Evolutionary conservation across 1,139 yeast genomes (phyloP).

Genomic region (Sugiyamaella novakii): DNA sequence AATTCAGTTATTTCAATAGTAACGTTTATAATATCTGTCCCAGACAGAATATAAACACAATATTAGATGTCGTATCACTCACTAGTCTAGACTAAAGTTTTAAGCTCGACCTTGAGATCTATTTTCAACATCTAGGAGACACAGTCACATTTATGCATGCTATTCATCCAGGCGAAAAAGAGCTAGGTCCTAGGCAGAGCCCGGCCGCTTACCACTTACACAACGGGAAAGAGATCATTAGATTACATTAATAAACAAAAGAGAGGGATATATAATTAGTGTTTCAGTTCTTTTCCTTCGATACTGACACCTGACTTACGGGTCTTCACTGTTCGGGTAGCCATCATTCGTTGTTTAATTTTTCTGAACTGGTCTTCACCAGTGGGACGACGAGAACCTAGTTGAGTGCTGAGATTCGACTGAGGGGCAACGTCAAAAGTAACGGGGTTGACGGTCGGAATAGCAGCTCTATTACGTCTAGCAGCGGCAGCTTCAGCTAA

Average conservation of each 20-base stretch:
- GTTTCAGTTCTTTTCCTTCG: conserved; percentile 53
- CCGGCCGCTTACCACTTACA: no score
- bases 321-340: conserved; percentile 52
- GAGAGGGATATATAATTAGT: conserved; percentile 2
- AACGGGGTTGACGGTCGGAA: conserved; percentile 84
- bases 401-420: conserved; percentile 51
- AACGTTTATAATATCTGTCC: no score
- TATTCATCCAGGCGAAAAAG: no score
- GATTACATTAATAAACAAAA: conserved; percentile 1
- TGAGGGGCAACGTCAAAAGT: conserved; percentile 91
- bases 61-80: no score
- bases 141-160: no score
- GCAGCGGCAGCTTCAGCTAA: conserved; percentile 91
- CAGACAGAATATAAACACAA: no score
- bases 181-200: no score
- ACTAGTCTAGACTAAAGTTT: no score
- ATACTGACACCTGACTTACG: conserved; percentile 74
- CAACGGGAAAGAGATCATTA: neutral
- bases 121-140: no score
- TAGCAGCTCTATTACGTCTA: conserved; percentile 85
- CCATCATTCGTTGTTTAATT: conserved; percentile 57
- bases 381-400: conserved; percentile 43
- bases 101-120: no score
- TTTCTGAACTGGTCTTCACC: conserved; percentile 77
- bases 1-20: no score